Evolutionary conservation across 2,329 filamentous ascomycete genomes (phyloP), one percentile per base, ranked within the genome.

Genomic region (Hymenoscyphus occultus): DNA sequence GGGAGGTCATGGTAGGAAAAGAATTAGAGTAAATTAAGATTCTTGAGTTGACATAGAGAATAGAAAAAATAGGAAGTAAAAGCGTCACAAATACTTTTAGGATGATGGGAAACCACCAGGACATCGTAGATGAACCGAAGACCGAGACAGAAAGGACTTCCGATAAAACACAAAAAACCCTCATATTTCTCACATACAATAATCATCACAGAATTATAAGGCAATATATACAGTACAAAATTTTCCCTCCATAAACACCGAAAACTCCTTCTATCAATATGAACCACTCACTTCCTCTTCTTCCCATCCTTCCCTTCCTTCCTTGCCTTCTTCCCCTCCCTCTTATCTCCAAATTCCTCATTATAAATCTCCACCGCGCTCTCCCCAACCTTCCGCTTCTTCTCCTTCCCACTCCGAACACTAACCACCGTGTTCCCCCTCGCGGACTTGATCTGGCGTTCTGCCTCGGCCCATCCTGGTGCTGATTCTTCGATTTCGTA

Each of bases 361-460:
- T 88, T 86, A 71, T 87, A 89, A 16, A 88, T 82, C 72, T 89
- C 87, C 28, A 80, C 80, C 4, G 85, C 86, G 16, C 83, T 85
- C 65, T 78, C 76, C 2, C 73, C 76, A 16, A 86, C 90, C 79
- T 96, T 96, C 72, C 92, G 83, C 82, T 95, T 94, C 68, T 78
- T 72, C 32, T 62, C 60, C 78, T 93, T 92, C 65, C 81, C 81
- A n/a, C 87, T 86, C 82, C 93, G 95, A 63, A 98, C 86, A 75
- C 90, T 93, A 35, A 97, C 92, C 0, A 88, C 89, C 16, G 83
- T 82, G 72, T 83, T 86, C 59, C 81, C 80, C 60, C 84, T 82
- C 10, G 85, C 85, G 32, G 79, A 82, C 76, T 84, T 84, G 51
- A 97, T 87, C 73, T 93, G 89, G 74, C 90, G 89, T 78, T 97